These are phyloP conservation scores for Aspergillus hancockii DNA, from an alignment of 495 filamentous ascomycete genomes.

Conservation along the genomic window DNA sequence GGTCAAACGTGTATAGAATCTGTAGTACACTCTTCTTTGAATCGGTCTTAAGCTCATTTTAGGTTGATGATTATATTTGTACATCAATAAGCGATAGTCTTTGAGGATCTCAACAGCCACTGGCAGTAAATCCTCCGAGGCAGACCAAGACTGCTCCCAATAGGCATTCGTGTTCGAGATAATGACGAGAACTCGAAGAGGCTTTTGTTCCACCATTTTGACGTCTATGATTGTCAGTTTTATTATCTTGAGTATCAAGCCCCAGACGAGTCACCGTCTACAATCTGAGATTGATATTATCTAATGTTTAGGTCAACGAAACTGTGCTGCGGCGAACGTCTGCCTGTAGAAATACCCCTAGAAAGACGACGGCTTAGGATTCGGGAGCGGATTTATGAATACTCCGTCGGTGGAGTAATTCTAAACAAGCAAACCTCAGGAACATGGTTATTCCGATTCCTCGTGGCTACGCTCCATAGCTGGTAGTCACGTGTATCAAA, in stretches of 20 bases:
- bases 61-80: not conserved
- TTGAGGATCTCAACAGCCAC: not conserved
- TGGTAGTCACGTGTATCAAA: no score
- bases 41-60: slow-evolving; percentile 16
- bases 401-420: no score
- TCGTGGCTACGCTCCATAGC: no score
- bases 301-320: not conserved
- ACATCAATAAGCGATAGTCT: not conserved
- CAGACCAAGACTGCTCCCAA: not conserved
- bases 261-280: not conserved
- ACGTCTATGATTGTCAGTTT: not conserved
- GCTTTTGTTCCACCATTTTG: slow-evolving; percentile 1
- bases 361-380: not conserved
- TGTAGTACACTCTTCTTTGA: slow-evolving; percentile 24
- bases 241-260: not conserved
- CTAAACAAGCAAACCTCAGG: no score
- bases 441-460: no score
- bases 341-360: not conserved
- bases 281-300: not conserved
- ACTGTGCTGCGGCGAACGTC: slow-evolving; percentile 1
- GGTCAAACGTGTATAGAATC: slow-evolving; percentile 27
- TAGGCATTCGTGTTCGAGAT: not conserved
- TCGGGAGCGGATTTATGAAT: not conserved
- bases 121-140: not conserved
- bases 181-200: slow-evolving; percentile 1